Percentiles rank a stretch among this genome's conserved stretches.
Evolutionary conservation across 2,329 filamentous ascomycete species (phyloP).

Genomic region (Knufia petricola): DNA sequence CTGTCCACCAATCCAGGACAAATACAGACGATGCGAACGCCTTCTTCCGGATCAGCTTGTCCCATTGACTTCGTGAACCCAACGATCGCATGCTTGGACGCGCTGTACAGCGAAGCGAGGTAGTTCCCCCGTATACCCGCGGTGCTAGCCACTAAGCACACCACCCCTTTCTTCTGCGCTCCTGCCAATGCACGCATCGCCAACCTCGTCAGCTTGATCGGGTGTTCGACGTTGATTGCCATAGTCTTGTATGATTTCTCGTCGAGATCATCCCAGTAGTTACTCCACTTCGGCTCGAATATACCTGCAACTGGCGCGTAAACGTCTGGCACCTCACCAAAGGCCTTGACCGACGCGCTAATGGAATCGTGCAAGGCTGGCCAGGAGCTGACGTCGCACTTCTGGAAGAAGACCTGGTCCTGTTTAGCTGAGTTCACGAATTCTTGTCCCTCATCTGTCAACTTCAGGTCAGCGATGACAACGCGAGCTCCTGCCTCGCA

Average conservation of each 20-base stretch:
- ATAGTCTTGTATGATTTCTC: slow-evolving; percentile 36
- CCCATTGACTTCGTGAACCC: slow-evolving; percentile 43
- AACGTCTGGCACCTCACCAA: slow-evolving; percentile 21
- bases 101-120: slow-evolving; percentile 38
- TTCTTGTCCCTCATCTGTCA: slow-evolving; percentile 36
- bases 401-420: slow-evolving; percentile 33
- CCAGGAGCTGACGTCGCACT: slow-evolving; percentile 43
- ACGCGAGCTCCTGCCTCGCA: slow-evolving; percentile 39
- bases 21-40: slow-evolving; percentile 50
- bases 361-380: slow-evolving; percentile 41
- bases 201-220: slow-evolving; percentile 43
- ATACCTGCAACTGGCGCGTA: slow-evolving; percentile 35
- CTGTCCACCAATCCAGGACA: slow-evolving; percentile 53
- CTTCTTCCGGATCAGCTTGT: slow-evolving; percentile 33
- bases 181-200: slow-evolving; percentile 40
- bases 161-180: slow-evolving; percentile 25
- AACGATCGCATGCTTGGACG: slow-evolving; percentile 41
- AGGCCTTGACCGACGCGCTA: slow-evolving; percentile 36
- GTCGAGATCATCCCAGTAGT: slow-evolving; percentile 40
- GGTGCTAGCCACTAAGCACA: slow-evolving; percentile 42
- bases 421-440: slow-evolving; percentile 26
- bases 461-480: slow-evolving; percentile 35
- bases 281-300: slow-evolving; percentile 35
- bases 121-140: slow-evolving; percentile 35
- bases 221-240: slow-evolving; percentile 45